Evolutionary conservation across 2,329 filamentous ascomycete genomes (phyloP), one percentile per base, ranked within the genome.

Genomic region (Neopestalotiopsis sp.): DNA sequence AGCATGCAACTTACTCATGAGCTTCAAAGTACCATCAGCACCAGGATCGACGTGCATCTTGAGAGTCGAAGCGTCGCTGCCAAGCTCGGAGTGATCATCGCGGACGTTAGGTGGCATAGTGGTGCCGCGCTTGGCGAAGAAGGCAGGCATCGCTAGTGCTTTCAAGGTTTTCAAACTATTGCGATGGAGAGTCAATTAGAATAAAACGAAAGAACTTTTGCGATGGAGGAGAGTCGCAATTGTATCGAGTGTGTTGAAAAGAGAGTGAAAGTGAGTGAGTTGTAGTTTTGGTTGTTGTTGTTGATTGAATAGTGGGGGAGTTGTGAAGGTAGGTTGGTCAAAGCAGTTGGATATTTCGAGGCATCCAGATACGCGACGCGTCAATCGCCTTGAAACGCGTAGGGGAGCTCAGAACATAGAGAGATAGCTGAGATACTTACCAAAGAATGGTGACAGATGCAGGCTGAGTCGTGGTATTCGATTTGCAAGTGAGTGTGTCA

Each of bases 71-170:
- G 5, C 66, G 14, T 63, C 12, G 59, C 66, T 67, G 58, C 12
- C 61, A 58, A 20, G 34, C 32, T 67, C 66, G 38, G 66, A 67
- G 6, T 9, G 40, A 56, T 63, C 59, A 17, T 63, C 42, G 42
- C 59, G 57, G 24, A 63, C 24, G 59, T 20, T 62, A n/a, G 57
- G 59, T 12, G 57, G 66, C 66, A 67, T 67, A 20, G 59, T 32
- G 40, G 42, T 67, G 59, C 59, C 66, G 17, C 59, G 66, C 57
- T 67, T 63, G 12, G 66, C 66, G 34, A 67, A 67, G 58, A 62
- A 67, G 32, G 53, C 65, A 62, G 58, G 59, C 59, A 67, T 67
- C 40, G 40, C 49, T 42, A 49, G 20, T 38, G 20, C 13, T 59
- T 59, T 17, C 24, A 13, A 6, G 24, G 2, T 34, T 28, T 59